A percentile compares a stretch with the other conserved stretches of the same genome.
Conservation (phyloP, 1,284 basidiomycete genomes). For the Cerrena zonata region DNA sequence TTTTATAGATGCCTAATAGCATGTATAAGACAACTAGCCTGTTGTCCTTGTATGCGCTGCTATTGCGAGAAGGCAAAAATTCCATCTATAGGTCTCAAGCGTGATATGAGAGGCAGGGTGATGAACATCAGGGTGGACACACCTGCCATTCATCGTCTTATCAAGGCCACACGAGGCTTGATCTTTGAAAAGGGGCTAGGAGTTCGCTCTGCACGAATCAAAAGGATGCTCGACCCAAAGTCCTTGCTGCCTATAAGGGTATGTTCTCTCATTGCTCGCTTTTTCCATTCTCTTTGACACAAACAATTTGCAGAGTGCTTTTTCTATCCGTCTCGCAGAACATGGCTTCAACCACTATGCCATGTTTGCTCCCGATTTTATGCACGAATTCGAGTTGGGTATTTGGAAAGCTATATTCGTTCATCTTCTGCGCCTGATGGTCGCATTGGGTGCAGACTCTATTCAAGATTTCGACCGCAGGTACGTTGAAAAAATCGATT, state of each 20-base stretch:
- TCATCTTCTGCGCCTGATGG: not conserved
- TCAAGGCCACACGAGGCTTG: not conserved
- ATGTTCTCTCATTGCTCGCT: not conserved
- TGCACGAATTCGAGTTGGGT: not conserved
- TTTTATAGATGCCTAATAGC: not conserved
- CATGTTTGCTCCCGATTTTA: not conserved
- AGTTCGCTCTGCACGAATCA: not conserved
- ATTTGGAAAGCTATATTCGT: not conserved
- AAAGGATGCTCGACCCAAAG: not conserved
- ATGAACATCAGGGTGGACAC: not conserved
- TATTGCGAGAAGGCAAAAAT: not conserved
- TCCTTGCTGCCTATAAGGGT: not conserved
- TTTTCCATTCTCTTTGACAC: not conserved
- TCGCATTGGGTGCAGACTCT: not conserved
- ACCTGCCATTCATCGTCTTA: not conserved
- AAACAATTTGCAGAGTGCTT: not conserved
- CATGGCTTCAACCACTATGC: not conserved
- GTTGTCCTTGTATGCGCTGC: not conserved
- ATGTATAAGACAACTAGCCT: not conserved
- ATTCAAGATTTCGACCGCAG: not conserved
- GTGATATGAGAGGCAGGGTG: not conserved
- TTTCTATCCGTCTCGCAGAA: not conserved
- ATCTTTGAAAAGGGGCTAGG: not conserved
- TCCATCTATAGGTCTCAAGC: too few relatives aligned
- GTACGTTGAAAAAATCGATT: not conserved